These are phyloP conservation scores for Oxyria digyna DNA, from an alignment of 148 eudicot species.

Conservation along the genomic window DNA sequence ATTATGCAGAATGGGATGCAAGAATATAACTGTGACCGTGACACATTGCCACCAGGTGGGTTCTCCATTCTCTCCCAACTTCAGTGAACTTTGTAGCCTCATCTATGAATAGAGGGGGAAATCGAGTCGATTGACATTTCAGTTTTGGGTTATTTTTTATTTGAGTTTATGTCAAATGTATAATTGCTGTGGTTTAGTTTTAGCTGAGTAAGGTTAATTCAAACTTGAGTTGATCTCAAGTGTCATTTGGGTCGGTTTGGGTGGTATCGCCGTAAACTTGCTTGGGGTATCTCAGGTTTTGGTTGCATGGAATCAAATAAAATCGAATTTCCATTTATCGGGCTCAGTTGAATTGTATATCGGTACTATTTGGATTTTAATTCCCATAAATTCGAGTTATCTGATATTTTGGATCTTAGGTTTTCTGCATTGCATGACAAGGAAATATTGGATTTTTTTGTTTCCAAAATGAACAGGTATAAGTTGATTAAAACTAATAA, in stretches of 20 bases:
- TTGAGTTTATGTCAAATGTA: background rate
- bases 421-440: too few species aligned
- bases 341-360: background rate
- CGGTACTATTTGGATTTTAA: background rate
- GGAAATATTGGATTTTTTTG: too few species aligned
- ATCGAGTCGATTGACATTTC: too few species aligned
- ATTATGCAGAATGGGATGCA: slow-evolving; percentile 68
- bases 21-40: slow-evolving; percentile 63
- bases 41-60: slow-evolving; percentile 78
- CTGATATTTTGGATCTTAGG: too few species aligned
- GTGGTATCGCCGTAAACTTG: background rate
- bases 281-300: background rate
- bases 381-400: too few species aligned
- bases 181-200: background rate
- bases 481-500: too few species aligned
- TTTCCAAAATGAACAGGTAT: too few species aligned
- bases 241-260: background rate
- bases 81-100: too few species aligned
- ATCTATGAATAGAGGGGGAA: too few species aligned
- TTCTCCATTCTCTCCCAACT: background rate
- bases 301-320: background rate
- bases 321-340: background rate
- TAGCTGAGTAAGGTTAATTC: background rate
- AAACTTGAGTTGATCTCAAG: background rate
- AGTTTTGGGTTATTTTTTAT: background rate